Percentiles rank a stretch among this genome's conserved stretches.
Conservation (phyloP, 495 filamentous ascomycete genomes). For the Bombardia bombarda region DNA sequence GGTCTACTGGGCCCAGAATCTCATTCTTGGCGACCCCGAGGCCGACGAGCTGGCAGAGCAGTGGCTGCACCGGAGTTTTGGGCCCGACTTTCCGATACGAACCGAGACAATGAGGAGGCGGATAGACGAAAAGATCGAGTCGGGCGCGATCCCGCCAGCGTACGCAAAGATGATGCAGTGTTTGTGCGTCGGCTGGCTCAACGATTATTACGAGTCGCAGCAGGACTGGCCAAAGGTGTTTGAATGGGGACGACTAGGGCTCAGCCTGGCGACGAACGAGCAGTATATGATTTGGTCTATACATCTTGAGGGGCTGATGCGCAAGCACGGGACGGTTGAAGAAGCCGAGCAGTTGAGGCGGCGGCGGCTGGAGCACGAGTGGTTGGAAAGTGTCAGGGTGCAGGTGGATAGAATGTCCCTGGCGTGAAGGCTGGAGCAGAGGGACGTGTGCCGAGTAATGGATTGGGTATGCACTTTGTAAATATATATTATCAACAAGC, state of each 20-base stretch:
- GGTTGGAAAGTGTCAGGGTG: constrained; percentile 13
- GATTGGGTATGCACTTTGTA: too few species aligned
- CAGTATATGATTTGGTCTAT: constrained; percentile 23
- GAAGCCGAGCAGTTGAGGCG: constrained; percentile 17
- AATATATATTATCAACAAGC: too few species aligned
- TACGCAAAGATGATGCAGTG: constrained; percentile 17
- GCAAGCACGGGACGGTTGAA: constrained; percentile 8
- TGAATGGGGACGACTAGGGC: constrained; percentile 12
- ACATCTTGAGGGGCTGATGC: constrained; percentile 20
- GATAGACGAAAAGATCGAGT: background rate
- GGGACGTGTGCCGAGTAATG: too few species aligned
- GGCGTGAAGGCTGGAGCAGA: too few species aligned
- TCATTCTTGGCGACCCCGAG: constrained; percentile 14
- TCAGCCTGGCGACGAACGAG: constrained; percentile 15
- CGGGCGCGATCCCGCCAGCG: constrained; percentile 1
- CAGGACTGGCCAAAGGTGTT: constrained; percentile 16
- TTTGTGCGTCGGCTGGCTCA: constrained; percentile 18
- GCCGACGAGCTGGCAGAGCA: constrained; percentile 12
- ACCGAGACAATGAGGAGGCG: constrained; percentile 3
- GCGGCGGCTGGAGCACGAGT: constrained; percentile 12
- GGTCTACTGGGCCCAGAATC: constrained; percentile 23
- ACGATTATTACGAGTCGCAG: constrained; percentile 19
- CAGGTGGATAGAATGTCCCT: constrained; percentile 16
- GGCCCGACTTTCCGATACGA: constrained; percentile 8
- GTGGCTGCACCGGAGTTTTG: constrained; percentile 15